Conservation (phyloP, 139 green algal genomes). For the Volvox reticuliferus region DNA sequence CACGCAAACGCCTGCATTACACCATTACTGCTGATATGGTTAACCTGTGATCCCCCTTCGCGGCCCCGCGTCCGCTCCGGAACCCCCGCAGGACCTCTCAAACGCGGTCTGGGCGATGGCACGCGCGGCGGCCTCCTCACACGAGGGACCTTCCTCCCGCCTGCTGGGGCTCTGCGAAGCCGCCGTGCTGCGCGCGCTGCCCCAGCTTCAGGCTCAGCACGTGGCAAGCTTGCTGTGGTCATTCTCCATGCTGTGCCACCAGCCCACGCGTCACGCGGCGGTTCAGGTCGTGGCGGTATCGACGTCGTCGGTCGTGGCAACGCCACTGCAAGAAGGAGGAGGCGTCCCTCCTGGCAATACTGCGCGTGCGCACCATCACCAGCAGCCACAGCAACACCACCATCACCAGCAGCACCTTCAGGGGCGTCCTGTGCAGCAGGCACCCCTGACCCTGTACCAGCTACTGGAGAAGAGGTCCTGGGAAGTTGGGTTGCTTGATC, state of each 20-base stretch:
- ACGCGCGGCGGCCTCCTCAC: not conserved
- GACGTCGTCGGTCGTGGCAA: not conserved
- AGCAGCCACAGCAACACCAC: not conserved
- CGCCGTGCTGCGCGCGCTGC: not conserved
- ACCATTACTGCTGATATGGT: too few species aligned
- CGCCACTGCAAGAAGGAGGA: too few species aligned
- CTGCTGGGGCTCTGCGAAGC: conserved; percentile 22
- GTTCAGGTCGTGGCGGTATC: too few species aligned
- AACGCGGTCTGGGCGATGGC: conserved; percentile 51
- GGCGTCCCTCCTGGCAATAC: too few species aligned
- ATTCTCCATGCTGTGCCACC: not conserved
- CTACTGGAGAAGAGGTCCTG: not conserved
- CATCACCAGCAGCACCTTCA: not conserved
- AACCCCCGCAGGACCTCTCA: conserved; percentile 36
- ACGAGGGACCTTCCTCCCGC: not conserved
- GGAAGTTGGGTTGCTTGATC: not conserved
- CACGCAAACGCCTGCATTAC: too few species aligned
- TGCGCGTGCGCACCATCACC: too few species aligned
- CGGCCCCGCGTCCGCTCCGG: too few species aligned
- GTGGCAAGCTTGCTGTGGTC: conserved; percentile 47
- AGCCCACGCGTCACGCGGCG: not conserved
- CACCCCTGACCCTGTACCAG: not conserved
- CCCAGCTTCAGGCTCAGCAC: conserved; percentile 26
- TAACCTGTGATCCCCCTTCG: too few species aligned
- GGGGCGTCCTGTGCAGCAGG: not conserved